These are phyloP conservation scores for Xanthoconium separans DNA, from an alignment of 1,284 basidiomycete species.

Conservation along the genomic window DNA sequence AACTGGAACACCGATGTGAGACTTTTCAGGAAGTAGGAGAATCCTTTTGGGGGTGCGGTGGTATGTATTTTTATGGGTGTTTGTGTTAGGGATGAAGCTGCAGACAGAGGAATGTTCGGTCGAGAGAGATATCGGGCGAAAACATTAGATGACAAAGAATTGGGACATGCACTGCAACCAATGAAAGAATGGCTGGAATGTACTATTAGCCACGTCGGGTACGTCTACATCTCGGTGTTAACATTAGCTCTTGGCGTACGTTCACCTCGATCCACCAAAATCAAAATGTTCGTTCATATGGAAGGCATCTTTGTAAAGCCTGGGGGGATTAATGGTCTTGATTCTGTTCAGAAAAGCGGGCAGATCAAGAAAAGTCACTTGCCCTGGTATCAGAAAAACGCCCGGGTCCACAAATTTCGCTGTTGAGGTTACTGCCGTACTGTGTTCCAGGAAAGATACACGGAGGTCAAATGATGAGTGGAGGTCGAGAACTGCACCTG, in stretches of 20 bases:
- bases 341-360: constrained; percentile 7
- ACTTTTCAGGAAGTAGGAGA: constrained; percentile 72
- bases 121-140: constrained; percentile 37
- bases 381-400: constrained; percentile 60
- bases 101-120: constrained; percentile 79
- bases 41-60: constrained; percentile 81
- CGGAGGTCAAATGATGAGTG: constrained; percentile 76
- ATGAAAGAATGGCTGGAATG: constrained; percentile 79
- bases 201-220: constrained; percentile 66
- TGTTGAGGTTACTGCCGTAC: constrained; percentile 27
- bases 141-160: neutral
- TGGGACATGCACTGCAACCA: constrained; percentile 72
- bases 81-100: constrained; percentile 46
- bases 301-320: constrained; percentile 72
- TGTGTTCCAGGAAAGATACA: constrained; percentile 49
- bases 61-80: constrained; percentile 67
- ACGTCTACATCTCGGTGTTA: constrained; percentile 53
- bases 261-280: constrained; percentile 83
- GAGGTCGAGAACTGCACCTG: constrained; percentile 78
- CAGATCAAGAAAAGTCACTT: constrained; percentile 41
- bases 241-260: neutral
- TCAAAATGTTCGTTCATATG: constrained; percentile 83
- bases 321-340: constrained; percentile 63
- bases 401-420: constrained; percentile 67
- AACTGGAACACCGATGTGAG: constrained; percentile 40